A percentile compares a stretch with the other conserved stretches of the same genome.
Conservation (phyloP, 2,329 filamentous ascomycete genomes). For the Proliferodiscus dingleyae region DNA sequence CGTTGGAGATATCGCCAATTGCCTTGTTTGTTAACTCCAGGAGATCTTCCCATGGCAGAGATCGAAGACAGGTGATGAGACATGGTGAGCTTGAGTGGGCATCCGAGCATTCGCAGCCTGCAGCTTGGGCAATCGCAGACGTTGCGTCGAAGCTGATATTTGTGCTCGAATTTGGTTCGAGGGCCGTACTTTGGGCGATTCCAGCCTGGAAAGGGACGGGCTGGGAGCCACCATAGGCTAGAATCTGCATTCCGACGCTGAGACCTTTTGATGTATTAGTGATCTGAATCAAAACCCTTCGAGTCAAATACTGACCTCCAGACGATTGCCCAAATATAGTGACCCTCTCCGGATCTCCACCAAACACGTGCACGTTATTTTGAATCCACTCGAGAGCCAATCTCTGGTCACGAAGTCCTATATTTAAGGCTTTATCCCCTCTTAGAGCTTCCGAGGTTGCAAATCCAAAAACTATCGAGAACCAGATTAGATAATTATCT, state of each 20-base stretch:
- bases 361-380: slow-evolving; percentile 69
- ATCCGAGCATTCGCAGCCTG: no score
- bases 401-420: slow-evolving; percentile 66
- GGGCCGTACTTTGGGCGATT: background rate
- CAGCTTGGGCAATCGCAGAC: background rate
- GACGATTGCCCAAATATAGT: slow-evolving; percentile 65
- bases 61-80: no score
- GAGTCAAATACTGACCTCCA: slow-evolving; percentile 43
- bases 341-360: slow-evolving; percentile 69
- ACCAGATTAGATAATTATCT: slow-evolving; percentile 49
- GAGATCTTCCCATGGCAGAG: no score
- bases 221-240: background rate
- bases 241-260: background rate
- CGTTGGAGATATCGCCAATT: no score
- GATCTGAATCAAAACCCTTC: background rate
- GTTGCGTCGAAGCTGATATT: background rate
- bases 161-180: background rate
- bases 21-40: no score
- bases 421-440: slow-evolving; percentile 59
- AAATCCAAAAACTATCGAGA: background rate
- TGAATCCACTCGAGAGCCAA: slow-evolving; percentile 60
- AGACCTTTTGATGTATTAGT: no score
- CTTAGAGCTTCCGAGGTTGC: slow-evolving; percentile 32
- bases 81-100: no score
- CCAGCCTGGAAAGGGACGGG: background rate